phyloP scores from a whole-genome alignment of 805 yeast genomes.

The Candida ponderosae region DNA sequence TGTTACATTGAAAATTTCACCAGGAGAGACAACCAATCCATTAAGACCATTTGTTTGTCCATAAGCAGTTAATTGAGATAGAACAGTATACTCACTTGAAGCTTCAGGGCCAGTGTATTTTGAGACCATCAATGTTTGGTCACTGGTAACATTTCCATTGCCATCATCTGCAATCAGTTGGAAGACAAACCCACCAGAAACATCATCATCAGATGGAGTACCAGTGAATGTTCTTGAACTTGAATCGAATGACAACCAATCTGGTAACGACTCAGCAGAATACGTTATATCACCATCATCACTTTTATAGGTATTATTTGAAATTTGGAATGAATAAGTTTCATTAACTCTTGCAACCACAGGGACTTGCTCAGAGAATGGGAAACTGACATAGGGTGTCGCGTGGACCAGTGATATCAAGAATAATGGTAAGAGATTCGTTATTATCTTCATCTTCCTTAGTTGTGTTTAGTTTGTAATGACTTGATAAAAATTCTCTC shows the following conservation, averaged over 20 bases:
- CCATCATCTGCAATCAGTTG: slow-evolving; percentile 64
- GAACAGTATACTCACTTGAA: slow-evolving; percentile 32
- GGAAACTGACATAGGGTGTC: slow-evolving; percentile 57
- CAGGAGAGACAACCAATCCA: slow-evolving; percentile 70
- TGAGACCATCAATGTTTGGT: slow-evolving; percentile 57
- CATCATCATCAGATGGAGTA: slow-evolving; percentile 43
- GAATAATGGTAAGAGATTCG: background rate
- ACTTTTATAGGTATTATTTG: slow-evolving; percentile 59
- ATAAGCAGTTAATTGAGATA: slow-evolving; percentile 46
- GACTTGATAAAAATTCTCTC: too few species aligned
- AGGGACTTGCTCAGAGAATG: slow-evolving; percentile 79
- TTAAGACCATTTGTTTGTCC: slow-evolving; percentile 74
- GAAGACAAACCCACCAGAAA: slow-evolving; percentile 40
- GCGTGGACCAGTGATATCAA: slow-evolving; percentile 16
- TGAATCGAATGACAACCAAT: slow-evolving; percentile 73
- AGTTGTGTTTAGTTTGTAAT: too few species aligned
- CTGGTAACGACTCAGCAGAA: slow-evolving; percentile 52
- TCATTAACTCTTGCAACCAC: slow-evolving; percentile 72
- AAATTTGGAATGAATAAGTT: slow-evolving; percentile 55
- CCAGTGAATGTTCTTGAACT: slow-evolving; percentile 59
- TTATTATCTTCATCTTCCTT: background rate
- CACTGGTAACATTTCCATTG: slow-evolving; percentile 30
- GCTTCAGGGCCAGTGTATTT: slow-evolving; percentile 45
- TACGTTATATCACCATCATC: slow-evolving; percentile 41
- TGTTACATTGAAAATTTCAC: slow-evolving; percentile 53